phyloP scores from a whole-genome alignment of 1,139 yeast genomes.

The Saccharomyces hybrid region DNA sequence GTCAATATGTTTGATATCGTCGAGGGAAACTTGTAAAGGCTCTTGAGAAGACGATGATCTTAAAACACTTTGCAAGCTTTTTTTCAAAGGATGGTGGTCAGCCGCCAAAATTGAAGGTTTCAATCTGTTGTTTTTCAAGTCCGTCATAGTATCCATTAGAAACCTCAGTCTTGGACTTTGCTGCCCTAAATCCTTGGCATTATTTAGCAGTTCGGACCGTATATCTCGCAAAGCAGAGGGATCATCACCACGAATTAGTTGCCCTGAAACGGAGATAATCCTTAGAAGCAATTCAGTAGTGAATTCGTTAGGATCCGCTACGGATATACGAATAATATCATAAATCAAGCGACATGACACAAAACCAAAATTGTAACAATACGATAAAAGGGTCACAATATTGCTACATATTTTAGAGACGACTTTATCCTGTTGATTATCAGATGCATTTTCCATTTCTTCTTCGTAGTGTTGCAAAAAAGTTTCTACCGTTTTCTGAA shows the following conservation, averaged over 20 bases:
- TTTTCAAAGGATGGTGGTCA: conserved; percentile 44
- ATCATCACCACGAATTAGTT: conserved; percentile 82
- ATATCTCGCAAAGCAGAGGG: conserved; percentile 80
- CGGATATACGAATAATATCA: conserved; percentile 57
- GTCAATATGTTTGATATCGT: conserved; percentile 70
- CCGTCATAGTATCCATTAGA: conserved; percentile 74
- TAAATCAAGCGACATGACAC: conserved; percentile 68
- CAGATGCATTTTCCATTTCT: conserved; percentile 23
- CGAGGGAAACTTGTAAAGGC: conserved; percentile 75
- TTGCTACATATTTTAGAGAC: conserved; percentile 55
- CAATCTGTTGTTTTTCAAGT: conserved; percentile 77
- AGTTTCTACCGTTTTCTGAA: conserved; percentile 69
- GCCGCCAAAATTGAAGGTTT: conserved; percentile 36
- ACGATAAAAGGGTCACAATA: conserved; percentile 63
- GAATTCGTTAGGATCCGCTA: conserved; percentile 52
- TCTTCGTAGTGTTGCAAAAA: conserved; percentile 38
- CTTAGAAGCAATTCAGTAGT: conserved; percentile 73
- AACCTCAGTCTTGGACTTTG: conserved; percentile 66
- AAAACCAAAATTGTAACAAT: conserved; percentile 69
- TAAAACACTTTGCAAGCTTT: conserved; percentile 43
- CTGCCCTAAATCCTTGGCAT: conserved; percentile 36
- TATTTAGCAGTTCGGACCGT: conserved; percentile 48
- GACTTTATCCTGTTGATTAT: conserved; percentile 15
- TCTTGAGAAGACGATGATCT: conserved; percentile 48
- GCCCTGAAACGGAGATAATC: conserved; percentile 69